A percentile compares a stretch with the other conserved stretches of the same genome.
Evolutionary conservation across 495 filamentous ascomycete species (phyloP).

Genomic region (Letharia columbiana): DNA sequence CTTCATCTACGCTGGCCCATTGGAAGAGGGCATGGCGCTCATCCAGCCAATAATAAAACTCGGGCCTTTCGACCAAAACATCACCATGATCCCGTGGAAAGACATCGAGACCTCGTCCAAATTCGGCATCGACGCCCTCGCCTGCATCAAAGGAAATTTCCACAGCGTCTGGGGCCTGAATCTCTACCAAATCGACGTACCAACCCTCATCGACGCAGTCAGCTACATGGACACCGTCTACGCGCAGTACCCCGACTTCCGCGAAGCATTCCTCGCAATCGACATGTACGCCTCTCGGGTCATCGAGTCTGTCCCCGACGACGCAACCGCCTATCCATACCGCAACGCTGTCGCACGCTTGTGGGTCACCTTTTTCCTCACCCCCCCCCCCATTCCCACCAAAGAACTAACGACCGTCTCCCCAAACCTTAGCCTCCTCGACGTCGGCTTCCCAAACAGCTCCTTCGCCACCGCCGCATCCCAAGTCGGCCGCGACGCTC

Average conservation of each 20-base stretch:
- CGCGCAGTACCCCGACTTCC: constrained; percentile 19
- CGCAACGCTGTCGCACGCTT: constrained; percentile 27
- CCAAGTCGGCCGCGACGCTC: constrained; percentile 15
- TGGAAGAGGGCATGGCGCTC: constrained; percentile 13
- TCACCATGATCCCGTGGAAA: constrained; percentile 21
- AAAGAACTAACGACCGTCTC: neutral
- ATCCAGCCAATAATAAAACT: constrained; percentile 20
- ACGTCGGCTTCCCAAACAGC: constrained; percentile 12
- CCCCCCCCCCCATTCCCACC: neutral
- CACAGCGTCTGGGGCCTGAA: constrained; percentile 15
- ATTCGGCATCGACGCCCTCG: constrained; percentile 13
- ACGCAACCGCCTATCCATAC: constrained; percentile 32
- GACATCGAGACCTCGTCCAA: constrained; percentile 16
- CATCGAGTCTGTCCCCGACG: constrained; percentile 21
- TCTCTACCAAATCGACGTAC: constrained; percentile 17
- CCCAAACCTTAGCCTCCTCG: constrained; percentile 8
- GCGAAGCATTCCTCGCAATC: constrained; percentile 6
- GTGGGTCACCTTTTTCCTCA: constrained; percentile 22
- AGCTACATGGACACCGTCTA: constrained; percentile 22
- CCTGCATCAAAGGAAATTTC: constrained; percentile 14
- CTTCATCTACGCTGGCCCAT: constrained; percentile 20
- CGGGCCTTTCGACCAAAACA: constrained; percentile 11
- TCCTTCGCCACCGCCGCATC: neutral
- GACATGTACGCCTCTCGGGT: constrained; percentile 11
- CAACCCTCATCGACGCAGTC: constrained; percentile 4